Evolutionary conservation across 2,329 filamentous ascomycete genomes (phyloP).

Genomic region (Pseudocercospora eumusae): DNA sequence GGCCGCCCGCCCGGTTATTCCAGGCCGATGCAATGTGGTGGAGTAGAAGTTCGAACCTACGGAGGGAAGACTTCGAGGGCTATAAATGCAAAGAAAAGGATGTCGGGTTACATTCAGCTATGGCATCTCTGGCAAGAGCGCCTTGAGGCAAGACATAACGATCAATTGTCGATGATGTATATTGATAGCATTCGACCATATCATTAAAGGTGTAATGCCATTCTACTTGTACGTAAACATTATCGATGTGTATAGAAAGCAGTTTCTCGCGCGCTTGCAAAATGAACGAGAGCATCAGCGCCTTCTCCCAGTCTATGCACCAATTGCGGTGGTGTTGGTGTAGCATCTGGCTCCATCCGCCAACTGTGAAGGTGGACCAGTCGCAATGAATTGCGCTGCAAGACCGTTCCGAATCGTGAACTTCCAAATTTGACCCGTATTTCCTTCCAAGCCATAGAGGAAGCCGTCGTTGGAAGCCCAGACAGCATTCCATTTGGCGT

Average conservation of each 20-base stretch:
- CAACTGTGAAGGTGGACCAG: slow-evolving; percentile 6
- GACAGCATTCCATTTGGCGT: slow-evolving; percentile 15
- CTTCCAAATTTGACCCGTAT: slow-evolving; percentile 18
- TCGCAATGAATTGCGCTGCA: not conserved
- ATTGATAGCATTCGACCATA: no score
- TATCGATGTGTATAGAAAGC: not conserved
- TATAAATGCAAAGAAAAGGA: no score
- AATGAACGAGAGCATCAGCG: not conserved
- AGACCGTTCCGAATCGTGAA: slow-evolving; percentile 10
- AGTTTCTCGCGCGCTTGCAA: not conserved
- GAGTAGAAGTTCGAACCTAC: no score
- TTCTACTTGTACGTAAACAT: not conserved
- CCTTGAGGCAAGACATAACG: no score
- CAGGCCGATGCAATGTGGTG: no score
- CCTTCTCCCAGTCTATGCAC: not conserved
- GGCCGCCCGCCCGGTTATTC: no score
- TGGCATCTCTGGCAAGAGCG: no score
- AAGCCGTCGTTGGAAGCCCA: slow-evolving; percentile 13
- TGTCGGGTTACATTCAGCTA: no score
- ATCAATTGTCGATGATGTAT: no score
- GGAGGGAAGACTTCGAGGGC: no score
- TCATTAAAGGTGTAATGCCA: not conserved
- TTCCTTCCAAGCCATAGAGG: slow-evolving; percentile 18
- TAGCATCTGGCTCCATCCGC: slow-evolving; percentile 19
- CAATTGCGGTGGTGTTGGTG: slow-evolving; percentile 3